Conservation (phyloP, 257 asterid genomes). For the Dorcoceras hygrometricum region DNA sequence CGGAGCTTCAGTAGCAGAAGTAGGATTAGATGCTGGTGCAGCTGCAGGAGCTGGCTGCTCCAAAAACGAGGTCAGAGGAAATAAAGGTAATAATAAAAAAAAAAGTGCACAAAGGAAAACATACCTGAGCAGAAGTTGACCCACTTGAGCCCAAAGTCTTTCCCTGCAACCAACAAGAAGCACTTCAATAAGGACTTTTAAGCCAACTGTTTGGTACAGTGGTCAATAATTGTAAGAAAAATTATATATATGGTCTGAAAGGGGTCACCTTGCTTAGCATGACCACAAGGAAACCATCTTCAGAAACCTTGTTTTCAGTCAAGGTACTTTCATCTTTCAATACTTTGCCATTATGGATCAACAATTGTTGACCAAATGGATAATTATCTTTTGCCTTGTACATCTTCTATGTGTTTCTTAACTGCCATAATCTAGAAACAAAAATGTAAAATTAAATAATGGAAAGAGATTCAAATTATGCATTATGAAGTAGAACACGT, state of each 20-base stretch:
- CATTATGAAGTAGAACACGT: neutral
- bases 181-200: conserved; percentile 3
- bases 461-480: neutral
- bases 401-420: conserved; percentile 82
- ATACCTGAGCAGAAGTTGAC: conserved; percentile 65
- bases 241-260: neutral
- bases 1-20: conserved; percentile 46
- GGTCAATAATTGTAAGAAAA: neutral
- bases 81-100: neutral
- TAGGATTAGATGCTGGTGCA: conserved; percentile 40
- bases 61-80: conserved; percentile 22
- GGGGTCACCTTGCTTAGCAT: conserved; percentile 84
- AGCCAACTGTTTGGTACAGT: conserved; percentile 1
- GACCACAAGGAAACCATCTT: conserved; percentile 93
- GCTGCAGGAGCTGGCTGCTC: conserved; percentile 52
- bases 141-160: conserved; percentile 55
- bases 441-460: conserved; percentile 20
- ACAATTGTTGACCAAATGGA: conserved; percentile 87
- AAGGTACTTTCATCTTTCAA: conserved; percentile 80
- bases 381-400: conserved; percentile 87
- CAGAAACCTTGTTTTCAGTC: conserved; percentile 75
- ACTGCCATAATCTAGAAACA: conserved; percentile 72
- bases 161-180: conserved; percentile 42
- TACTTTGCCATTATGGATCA: conserved; percentile 89
- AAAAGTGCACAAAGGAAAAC: conserved; percentile 6